Conservation (phyloP, 495 filamentous ascomycete genomes). For the Aspergillus ellipticus region DNA sequence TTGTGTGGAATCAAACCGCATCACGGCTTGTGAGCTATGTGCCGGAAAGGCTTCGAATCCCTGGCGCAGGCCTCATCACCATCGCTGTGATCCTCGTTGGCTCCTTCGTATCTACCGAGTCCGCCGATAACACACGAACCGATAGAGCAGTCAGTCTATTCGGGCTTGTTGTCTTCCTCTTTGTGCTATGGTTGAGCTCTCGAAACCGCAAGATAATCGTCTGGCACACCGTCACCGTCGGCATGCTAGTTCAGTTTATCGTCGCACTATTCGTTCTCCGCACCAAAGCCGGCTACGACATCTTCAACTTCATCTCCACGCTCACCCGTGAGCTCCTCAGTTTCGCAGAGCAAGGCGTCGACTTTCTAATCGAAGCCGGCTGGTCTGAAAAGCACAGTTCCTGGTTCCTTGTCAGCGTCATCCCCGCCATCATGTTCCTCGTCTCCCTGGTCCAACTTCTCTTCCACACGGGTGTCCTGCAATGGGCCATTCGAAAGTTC, state of each 20-base stretch:
- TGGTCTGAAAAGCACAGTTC: conserved; percentile 32
- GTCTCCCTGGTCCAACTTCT: conserved; percentile 78
- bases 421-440: conserved; percentile 91
- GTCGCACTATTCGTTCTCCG: conserved; percentile 83
- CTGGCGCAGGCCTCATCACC: conserved; percentile 54
- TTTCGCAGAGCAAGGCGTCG: conserved; percentile 64
- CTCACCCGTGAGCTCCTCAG: conserved; percentile 66
- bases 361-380: conserved; percentile 60
- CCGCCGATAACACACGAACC: conserved; percentile 68
- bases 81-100: conserved; percentile 72
- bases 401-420: conserved; percentile 70
- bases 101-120: conserved; percentile 65
- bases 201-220: conserved; percentile 56
- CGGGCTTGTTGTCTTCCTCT: conserved; percentile 71
- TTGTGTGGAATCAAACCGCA: conserved; percentile 62
- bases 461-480: conserved; percentile 72
- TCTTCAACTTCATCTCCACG: conserved; percentile 79
- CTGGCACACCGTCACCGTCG: conserved; percentile 78
- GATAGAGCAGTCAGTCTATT: conserved; percentile 79
- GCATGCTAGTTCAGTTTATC: conserved; percentile 85
- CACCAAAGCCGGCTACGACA: conserved; percentile 71
- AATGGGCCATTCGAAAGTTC: conserved; percentile 85
- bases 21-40: conserved; percentile 48
- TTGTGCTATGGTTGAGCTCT: conserved; percentile 63
- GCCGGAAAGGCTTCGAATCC: conserved; percentile 59